phyloP scores from a whole-genome alignment of 352 stramenopile genomes.

The Globisporangium alternatum region DNA sequence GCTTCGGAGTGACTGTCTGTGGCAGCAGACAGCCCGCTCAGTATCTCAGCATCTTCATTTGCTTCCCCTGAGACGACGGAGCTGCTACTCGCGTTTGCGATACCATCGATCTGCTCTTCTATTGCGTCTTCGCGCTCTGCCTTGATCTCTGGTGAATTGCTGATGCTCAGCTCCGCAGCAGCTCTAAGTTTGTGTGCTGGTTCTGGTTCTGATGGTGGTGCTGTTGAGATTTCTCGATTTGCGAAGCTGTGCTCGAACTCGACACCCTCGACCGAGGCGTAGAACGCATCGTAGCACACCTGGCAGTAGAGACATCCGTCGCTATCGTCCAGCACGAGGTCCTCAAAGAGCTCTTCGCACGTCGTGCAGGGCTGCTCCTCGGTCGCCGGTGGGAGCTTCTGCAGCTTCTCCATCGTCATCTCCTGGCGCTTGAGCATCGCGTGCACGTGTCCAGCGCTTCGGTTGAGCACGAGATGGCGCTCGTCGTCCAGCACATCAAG shows the following conservation, averaged over 20 bases:
- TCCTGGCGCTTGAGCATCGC: conserved; percentile 13
- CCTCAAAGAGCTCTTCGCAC: conserved; percentile 24
- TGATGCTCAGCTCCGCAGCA: not conserved
- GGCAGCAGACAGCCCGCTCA: not conserved
- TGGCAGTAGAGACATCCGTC: conserved; percentile 72
- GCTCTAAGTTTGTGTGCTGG: too few relatives aligned
- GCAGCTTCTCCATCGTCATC: conserved; percentile 14
- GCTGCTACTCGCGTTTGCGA: not conserved
- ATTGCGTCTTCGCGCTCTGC: not conserved
- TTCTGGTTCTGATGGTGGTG: not conserved
- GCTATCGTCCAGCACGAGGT: conserved; percentile 53
- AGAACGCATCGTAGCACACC: conserved; percentile 66
- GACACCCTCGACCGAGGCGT: conserved; percentile 23
- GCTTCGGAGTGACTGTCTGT: not conserved
- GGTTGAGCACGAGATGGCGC: conserved; percentile 24
- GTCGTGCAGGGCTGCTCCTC: conserved; percentile 40
- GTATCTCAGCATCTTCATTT: not conserved
- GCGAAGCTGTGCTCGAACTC: not conserved
- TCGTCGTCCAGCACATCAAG: conserved; percentile 17
- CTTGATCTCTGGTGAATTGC: not conserved
- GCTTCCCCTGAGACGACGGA: not conserved
- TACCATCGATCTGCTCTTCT: not conserved
- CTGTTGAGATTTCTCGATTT: not conserved
- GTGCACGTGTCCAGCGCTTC: conserved; percentile 27
- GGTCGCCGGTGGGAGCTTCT: conserved; percentile 3